Percentiles rank a stretch among this genome's conserved stretches.
These are phyloP conservation scores for Ceratocystiopsis brevicomis DNA, from an alignment of 2,329 filamentous ascomycete genomes.

Conservation along the genomic window DNA sequence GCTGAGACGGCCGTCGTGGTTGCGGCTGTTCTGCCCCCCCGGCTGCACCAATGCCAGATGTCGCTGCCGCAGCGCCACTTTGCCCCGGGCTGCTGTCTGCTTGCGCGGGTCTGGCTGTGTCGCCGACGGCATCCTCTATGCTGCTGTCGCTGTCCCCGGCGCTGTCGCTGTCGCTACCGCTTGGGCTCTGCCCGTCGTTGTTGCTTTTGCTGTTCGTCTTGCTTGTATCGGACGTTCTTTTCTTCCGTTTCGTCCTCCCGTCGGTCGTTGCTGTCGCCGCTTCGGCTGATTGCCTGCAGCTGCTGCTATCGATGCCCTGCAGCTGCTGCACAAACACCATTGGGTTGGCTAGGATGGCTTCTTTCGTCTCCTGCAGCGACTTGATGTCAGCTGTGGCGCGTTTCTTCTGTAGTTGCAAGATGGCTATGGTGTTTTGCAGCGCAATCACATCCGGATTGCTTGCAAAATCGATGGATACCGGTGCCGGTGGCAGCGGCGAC, in stretches of 20 bases:
- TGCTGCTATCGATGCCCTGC: constrained; percentile 15
- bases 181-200: constrained; percentile 14
- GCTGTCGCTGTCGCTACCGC: constrained; percentile 16
- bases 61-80: too few relatives aligned
- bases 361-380: constrained; percentile 48
- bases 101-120: too few relatives aligned
- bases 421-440: constrained; percentile 64
- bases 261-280: too few relatives aligned
- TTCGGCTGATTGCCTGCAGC: too few relatives aligned
- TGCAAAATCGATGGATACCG: constrained; percentile 36
- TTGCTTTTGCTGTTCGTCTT: constrained; percentile 7
- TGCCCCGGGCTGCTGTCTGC: too few relatives aligned
- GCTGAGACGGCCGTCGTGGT: too few relatives aligned
- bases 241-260: too few relatives aligned
- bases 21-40: too few relatives aligned
- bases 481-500: constrained; percentile 22
- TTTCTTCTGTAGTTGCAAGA: constrained; percentile 70
- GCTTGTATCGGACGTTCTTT: too few relatives aligned
- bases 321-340: constrained; percentile 54
- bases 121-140: neutral
- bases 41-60: too few relatives aligned
- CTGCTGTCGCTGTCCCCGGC: constrained; percentile 8
- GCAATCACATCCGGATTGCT: constrained; percentile 74
- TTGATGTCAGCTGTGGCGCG: constrained; percentile 61
- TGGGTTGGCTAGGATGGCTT: constrained; percentile 51